phyloP scores from a whole-genome alignment of 1,284 basidiomycete genomes.

The Inonotus hispidus region DNA sequence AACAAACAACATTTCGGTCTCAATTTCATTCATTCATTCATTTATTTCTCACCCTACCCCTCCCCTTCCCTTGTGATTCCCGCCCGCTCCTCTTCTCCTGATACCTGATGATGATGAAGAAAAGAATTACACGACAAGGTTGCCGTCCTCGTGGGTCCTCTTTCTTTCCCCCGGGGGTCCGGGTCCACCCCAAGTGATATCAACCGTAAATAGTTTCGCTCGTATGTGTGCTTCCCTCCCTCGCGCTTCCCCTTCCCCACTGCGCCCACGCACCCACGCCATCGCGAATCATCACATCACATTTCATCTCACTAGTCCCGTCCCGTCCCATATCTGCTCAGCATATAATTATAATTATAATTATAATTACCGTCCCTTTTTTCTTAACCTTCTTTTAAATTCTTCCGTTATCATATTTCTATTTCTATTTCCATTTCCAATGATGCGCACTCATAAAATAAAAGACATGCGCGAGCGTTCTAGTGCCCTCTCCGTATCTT shows the following conservation, averaged over 20 bases:
- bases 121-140: no score
- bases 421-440: no score
- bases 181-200: no score
- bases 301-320: not conserved
- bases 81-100: no score
- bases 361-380: no score
- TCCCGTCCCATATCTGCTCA: not conserved
- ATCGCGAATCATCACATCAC: not conserved
- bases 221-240: not conserved
- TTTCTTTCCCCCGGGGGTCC: no score
- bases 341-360: no score
- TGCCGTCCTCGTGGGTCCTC: not conserved
- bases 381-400: not conserved
- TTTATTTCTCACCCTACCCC: no score
- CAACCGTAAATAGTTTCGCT: not conserved
- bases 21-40: not conserved
- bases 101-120: no score
- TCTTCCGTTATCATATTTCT: not conserved
- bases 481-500: not conserved
- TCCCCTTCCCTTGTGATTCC: not conserved
- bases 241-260: not conserved
- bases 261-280: not conserved
- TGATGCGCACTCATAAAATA: not conserved
- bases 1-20: conserved; percentile 1
- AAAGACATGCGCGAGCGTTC: not conserved